Percentiles rank a stretch among this genome's conserved stretches.
Conservation (phyloP, 306 rosid species). For the Medicago lupulina region DNA sequence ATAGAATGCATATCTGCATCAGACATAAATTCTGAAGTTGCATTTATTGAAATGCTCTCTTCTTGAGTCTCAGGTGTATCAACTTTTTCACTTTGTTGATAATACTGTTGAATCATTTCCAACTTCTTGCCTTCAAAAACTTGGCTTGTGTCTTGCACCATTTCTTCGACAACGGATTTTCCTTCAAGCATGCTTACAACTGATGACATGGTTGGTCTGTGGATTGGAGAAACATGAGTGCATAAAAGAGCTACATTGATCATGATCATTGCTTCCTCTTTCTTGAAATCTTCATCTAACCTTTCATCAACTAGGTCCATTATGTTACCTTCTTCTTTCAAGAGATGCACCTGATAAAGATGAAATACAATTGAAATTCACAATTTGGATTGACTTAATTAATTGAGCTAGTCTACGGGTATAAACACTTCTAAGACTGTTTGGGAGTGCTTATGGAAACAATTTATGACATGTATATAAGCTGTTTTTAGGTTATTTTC, state of each 20-base stretch:
- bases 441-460: too few species aligned
- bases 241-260: slow-evolving; percentile 55
- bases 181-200: slow-evolving; percentile 54
- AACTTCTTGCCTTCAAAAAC: slow-evolving; percentile 36
- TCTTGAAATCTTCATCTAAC: slow-evolving; percentile 34
- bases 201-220: slow-evolving; percentile 52
- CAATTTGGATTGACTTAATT: too few species aligned
- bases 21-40: slow-evolving; percentile 36
- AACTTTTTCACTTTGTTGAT: background rate
- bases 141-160: slow-evolving; percentile 36
- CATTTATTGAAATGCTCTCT: slow-evolving; percentile 39
- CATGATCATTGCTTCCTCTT: slow-evolving; percentile 42
- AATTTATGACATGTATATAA: too few species aligned
- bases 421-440: too few species aligned
- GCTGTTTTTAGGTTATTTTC: too few species aligned
- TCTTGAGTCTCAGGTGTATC: background rate
- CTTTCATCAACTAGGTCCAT: slow-evolving; percentile 55
- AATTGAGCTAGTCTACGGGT: too few species aligned
- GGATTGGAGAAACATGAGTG: slow-evolving; percentile 41
- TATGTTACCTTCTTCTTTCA: slow-evolving; percentile 46
- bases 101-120: slow-evolving; percentile 30
- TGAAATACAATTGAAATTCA: background rate
- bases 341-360: slow-evolving; percentile 34
- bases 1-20: slow-evolving; percentile 36
- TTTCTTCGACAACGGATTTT: slow-evolving; percentile 35